Percentiles rank a stretch among this genome's conserved stretches.
Conservation (phyloP, 106 monocot genomes). For the Dioscorea alata region DNA sequence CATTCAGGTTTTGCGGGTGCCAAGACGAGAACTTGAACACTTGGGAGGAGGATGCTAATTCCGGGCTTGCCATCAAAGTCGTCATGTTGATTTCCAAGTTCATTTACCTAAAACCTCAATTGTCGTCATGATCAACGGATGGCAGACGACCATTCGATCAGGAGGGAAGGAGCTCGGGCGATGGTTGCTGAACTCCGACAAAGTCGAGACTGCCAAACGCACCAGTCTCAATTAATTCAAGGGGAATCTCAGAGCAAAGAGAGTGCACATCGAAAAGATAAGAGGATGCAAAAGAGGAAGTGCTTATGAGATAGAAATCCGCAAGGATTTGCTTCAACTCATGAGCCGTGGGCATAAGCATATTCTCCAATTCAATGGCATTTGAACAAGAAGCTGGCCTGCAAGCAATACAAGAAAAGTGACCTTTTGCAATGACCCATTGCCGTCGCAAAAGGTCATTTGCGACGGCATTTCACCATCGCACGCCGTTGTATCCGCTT, state of each 20-base stretch:
- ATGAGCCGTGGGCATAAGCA: slow-evolving; percentile 86
- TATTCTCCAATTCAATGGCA: slow-evolving; percentile 65
- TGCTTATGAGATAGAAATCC: slow-evolving; percentile 77
- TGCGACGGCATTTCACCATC: no score
- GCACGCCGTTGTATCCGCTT: no score
- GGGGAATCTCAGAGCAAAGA: slow-evolving; percentile 51
- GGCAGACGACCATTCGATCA: slow-evolving; percentile 67
- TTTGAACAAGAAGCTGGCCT: no score
- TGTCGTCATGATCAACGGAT: slow-evolving; percentile 62
- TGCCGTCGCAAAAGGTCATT: no score
- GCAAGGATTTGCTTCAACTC: slow-evolving; percentile 69
- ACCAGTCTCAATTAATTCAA: slow-evolving; percentile 49
- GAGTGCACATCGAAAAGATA: slow-evolving; percentile 66
- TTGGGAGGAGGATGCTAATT: slow-evolving; percentile 33
- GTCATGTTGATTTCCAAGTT: slow-evolving; percentile 29
- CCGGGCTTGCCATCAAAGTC: slow-evolving; percentile 1
- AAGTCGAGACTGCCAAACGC: slow-evolving; percentile 52
- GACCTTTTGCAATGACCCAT: no score
- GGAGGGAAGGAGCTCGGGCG: slow-evolving; percentile 53
- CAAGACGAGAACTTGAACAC: slow-evolving; percentile 52
- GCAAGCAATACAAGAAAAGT: no score
- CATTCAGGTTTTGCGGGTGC: slow-evolving; percentile 86
- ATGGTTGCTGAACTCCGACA: slow-evolving; percentile 55
- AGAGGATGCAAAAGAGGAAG: slow-evolving; percentile 70
- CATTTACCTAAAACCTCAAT: slow-evolving; percentile 54